Conservation (phyloP, 2,329 filamentous ascomycete species). For the Diplodia mutila region DNA sequence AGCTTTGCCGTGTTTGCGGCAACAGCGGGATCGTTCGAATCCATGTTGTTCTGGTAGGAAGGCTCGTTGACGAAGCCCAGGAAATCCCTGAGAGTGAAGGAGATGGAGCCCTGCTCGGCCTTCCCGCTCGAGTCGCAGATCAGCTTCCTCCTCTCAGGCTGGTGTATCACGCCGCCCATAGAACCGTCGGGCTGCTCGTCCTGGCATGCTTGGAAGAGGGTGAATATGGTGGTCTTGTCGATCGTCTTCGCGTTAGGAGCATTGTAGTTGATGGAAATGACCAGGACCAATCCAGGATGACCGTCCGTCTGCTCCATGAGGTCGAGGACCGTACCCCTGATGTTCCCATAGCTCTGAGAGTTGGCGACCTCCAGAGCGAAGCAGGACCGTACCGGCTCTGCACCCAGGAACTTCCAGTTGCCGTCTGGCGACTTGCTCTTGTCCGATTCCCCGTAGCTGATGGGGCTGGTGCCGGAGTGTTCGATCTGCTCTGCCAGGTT, state of each 20-base stretch:
- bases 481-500: not conserved
- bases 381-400: not conserved
- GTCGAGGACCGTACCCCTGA: not conserved
- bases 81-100: not conserved
- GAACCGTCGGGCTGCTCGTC: not conserved
- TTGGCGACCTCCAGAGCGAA: not conserved
- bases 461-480: not conserved
- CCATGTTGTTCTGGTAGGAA: not conserved
- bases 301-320: not conserved
- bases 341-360: not conserved
- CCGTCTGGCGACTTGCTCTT: not conserved
- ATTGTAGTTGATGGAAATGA: not conserved
- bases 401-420: not conserved
- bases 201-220: not conserved
- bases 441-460: accelerated
- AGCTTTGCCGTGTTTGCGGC: not conserved
- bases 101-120: not conserved
- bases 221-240: not conserved
- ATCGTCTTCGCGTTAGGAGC: not conserved
- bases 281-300: not conserved
- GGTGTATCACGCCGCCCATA: not conserved
- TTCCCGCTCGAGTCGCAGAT: not conserved
- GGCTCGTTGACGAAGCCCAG: not conserved
- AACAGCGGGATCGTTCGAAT: not conserved
- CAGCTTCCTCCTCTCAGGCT: not conserved